Evolutionary conservation across 148 eudicot genomes (phyloP), one percentile per base, ranked within the genome.

Genomic region (Vaccinium macrocarpon): DNA sequence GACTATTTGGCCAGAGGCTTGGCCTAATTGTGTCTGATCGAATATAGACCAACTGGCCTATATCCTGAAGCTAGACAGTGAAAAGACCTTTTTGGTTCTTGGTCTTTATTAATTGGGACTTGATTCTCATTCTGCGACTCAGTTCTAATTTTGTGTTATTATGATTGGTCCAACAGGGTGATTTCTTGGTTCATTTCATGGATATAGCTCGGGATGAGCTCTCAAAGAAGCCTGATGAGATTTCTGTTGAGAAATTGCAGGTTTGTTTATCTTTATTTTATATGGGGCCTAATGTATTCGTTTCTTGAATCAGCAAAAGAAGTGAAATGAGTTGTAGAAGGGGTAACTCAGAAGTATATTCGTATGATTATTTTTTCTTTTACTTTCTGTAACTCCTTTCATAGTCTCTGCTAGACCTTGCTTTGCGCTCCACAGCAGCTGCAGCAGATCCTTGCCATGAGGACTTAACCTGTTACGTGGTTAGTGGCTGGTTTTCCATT

Each of bases 101-200:
- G 5, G 32, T 53, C 35, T 73, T 19, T 16, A n/a, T 21, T 5
- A 0, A 19, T 25, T 3, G 11, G 66, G 11, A 8, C 27, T 38
- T 27, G 32, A 53, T 84, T 9, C 62, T 50, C 27, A 25, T 59
- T 16, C 46, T 81, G 59, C 49, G 52, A 76, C 35, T 82, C 68
- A 46, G 76, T 83, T 74, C 27, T 23, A 29, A 76, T 5, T 73
- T 4, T 68, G 29, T 8, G 73, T 11, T 46, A 66, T 82, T 52
- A 50, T 86, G 70, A 74, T 76, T 84, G 72, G 85, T 72, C 42
- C 83, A 86, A 74, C 91, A 96, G 99, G 99, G 99, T 68, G 99
- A 96, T 92, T 96, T 96, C 82, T 87, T 96, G 88, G 99, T 96
- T 87, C 99, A 96, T 88, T 96, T 96, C 84, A 93, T 96, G 99